Conservation (phyloP, 2,329 filamentous ascomycete species). For the Pseudocercospora fijiensis region DNA sequence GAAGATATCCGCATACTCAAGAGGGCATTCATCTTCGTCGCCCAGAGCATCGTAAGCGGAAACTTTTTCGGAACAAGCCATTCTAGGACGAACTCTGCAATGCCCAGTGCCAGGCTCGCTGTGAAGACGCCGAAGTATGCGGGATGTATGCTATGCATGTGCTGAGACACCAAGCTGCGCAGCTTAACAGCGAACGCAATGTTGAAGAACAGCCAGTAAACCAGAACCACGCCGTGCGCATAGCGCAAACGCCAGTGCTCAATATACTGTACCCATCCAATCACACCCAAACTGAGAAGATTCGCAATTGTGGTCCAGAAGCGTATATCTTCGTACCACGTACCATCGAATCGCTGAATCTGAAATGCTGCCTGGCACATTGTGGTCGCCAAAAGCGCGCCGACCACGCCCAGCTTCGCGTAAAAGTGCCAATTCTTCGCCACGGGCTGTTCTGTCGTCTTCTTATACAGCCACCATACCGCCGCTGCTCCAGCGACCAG, state of each 20-base stretch:
- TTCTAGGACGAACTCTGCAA: conserved; percentile 73
- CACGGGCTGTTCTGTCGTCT: conserved; percentile 65
- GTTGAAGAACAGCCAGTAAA: conserved; percentile 88
- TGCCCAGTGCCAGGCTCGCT: conserved; percentile 67
- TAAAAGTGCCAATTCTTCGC: conserved; percentile 91
- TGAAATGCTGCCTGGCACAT: conserved; percentile 73
- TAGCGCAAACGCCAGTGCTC: conserved; percentile 81
- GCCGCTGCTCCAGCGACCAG: conserved; percentile 74
- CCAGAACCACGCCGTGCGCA: conserved; percentile 81
- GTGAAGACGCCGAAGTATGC: conserved; percentile 78
- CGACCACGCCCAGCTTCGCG: conserved; percentile 75
- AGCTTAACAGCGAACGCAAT: conserved; percentile 79
- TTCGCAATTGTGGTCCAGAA: conserved; percentile 78
- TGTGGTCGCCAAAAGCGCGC: conserved; percentile 65
- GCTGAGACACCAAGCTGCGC: conserved; percentile 77
- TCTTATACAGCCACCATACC: conserved; percentile 74
- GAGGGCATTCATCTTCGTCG: conserved; percentile 69
- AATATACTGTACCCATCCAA: conserved; percentile 79
- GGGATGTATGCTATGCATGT: conserved; percentile 64
- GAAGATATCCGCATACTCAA: conserved; percentile 92
- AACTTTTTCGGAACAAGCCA: conserved; percentile 81
- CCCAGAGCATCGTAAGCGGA: conserved; percentile 68
- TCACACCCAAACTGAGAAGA: conserved; percentile 68
- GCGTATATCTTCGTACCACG: conserved; percentile 79
- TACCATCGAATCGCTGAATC: conserved; percentile 64